These are phyloP conservation scores for Allomyces arbusculus DNA, from an alignment of 192 early-diverging fungal genomes.

Conservation along the genomic window DNA sequence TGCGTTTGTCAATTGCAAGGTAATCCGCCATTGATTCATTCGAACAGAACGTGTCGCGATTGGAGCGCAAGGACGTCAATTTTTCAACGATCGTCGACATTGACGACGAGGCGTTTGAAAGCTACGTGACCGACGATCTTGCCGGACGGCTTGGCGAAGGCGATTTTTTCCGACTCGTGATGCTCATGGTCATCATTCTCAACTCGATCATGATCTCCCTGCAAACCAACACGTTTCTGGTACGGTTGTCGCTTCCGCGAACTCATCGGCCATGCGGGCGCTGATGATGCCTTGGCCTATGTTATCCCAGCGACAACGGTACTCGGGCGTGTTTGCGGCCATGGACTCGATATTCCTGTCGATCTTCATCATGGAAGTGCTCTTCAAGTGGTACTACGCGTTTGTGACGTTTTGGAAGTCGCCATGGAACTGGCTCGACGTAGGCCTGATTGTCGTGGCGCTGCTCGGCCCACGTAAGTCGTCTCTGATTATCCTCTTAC, in stretches of 20 bases:
- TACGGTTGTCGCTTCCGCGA: neutral
- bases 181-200: conserved; percentile 12
- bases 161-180: conserved; percentile 13
- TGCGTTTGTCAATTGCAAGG: too few relatives aligned
- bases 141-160: conserved; percentile 14
- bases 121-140: conserved; percentile 13
- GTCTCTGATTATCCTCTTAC: too few relatives aligned
- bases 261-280: too few relatives aligned
- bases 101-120: conserved; percentile 14
- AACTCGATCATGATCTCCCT: conserved; percentile 18
- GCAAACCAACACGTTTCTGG: conserved; percentile 8
- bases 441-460: conserved; percentile 6
- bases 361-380: conserved; percentile 14
- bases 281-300: too few relatives aligned
- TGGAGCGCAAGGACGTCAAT: conserved; percentile 15
- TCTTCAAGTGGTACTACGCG: conserved; percentile 17
- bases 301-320: neutral
- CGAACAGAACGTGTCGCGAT: conserved; percentile 14
- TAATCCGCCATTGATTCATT: neutral
- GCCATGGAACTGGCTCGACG: conserved; percentile 13
- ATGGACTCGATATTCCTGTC: conserved; percentile 12
- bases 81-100: conserved; percentile 15
- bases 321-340: conserved; percentile 8
- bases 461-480: neutral
- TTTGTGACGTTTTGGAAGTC: conserved; percentile 15